Evolutionary conservation across 1,284 basidiomycete genomes (phyloP), one percentile per base, ranked within the genome.

Genomic region (Ceratobasidium sp.): DNA sequence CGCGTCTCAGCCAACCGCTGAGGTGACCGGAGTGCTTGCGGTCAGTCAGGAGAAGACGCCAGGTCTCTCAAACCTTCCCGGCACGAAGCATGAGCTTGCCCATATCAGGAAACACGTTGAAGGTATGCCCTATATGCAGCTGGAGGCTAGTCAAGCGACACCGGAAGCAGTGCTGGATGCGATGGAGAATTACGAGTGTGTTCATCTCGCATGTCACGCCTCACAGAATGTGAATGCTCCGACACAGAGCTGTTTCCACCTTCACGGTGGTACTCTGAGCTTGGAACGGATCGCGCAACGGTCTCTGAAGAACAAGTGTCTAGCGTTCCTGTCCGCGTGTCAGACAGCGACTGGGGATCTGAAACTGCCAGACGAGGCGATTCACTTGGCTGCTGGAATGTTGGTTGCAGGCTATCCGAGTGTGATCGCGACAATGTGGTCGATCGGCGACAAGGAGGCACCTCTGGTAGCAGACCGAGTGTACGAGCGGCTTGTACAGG

Each of bases 151-250:
- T 7, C 8, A 69, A 7, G 54, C 56, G 5, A 73, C 47, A 9
- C 33, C 24, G 1, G 64, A 71, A 4, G 45, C 24, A 22, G 71
- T 73, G 1, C 27, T 64, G 3, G 50, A 51, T 36, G 45, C 41
- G 8, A 29, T 73, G 33, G 24, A 36, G 9, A 15, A 27, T 14
- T 22, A 44, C 47, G 41, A 29, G 19, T 73, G 71, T 57, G 59
- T 50, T 9, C 71, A 63, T 33, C 41, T 75, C n/a, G 60, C 73
- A 29, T 75, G 63, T 53, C 73, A 75, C 29, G 73, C 27, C n/a
- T 27, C 29, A 11, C 73, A 75, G 31, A 17, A 57, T 36, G 22
- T n/a, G 7, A 3, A 19, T 11, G 36, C 66, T 7, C 64, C 64
- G 17, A 45, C 41, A 14, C n/a, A 72, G 17, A 64, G 60, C 53